Evolutionary conservation across 2,329 filamentous ascomycete species (phyloP).

Genomic region (Chrysosporium keratinophilum): DNA sequence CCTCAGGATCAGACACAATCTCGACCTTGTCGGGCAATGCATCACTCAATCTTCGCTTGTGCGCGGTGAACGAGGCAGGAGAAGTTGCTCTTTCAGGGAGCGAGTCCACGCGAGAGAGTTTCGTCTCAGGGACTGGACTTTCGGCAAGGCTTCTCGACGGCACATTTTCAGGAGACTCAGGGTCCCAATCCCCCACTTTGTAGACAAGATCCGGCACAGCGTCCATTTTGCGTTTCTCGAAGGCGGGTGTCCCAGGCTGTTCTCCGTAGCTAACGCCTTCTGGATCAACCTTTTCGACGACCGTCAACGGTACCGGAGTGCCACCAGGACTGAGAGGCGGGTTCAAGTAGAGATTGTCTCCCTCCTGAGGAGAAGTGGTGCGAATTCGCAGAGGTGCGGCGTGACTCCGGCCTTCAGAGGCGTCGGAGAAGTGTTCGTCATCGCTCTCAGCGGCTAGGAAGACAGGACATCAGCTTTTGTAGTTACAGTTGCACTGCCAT

Average conservation of each 20-base stretch:
- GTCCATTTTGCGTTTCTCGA: constrained; percentile 48
- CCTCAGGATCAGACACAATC: constrained; percentile 40
- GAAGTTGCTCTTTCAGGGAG: constrained; percentile 25
- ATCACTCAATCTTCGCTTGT: constrained; percentile 34
- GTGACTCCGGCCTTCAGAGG: constrained; percentile 46
- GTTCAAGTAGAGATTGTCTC: constrained; percentile 43
- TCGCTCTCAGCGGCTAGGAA: constrained; percentile 42
- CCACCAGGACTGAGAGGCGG: constrained; percentile 39
- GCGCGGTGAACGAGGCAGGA: constrained; percentile 21
- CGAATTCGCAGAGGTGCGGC: constrained; percentile 47
- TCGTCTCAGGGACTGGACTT: constrained; percentile 34
- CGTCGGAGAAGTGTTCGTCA: constrained; percentile 56
- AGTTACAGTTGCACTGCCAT: background rate
- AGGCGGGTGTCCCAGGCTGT: constrained; percentile 50
- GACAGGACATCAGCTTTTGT: constrained; percentile 6
- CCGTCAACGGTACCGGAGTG: constrained; percentile 46
- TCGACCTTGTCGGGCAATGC: constrained; percentile 36
- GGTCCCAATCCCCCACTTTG: constrained; percentile 26
- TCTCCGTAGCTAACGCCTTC: constrained; percentile 49
- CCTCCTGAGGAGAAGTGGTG: constrained; percentile 49
- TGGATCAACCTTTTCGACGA: constrained; percentile 53
- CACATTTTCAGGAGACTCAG: background rate
- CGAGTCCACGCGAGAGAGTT: constrained; percentile 36
- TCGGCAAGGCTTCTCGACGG: background rate
- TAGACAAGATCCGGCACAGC: constrained; percentile 50